Conservation (phyloP, 352 stramenopile species). For the Blastocystis sp. region DNA sequence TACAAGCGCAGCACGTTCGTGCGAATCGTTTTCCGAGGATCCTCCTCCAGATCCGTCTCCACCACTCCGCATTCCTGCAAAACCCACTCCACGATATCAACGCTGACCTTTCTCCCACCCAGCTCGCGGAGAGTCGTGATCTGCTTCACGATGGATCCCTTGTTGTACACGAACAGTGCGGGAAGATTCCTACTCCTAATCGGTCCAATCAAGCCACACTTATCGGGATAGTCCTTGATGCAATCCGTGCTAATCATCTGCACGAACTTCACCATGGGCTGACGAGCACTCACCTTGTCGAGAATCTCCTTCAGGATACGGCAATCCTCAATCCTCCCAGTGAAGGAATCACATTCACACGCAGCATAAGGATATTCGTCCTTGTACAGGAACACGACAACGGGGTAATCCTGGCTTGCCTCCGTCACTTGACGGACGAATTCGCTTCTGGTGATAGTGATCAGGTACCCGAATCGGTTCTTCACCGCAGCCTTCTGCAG, state of each 20-base stretch:
- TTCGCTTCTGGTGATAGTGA: constrained; percentile 86
- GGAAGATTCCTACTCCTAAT: constrained; percentile 79
- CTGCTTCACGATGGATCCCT: constrained; percentile 83
- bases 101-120: constrained; percentile 73
- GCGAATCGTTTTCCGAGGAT: constrained; percentile 71
- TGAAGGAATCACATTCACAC: neutral
- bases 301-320: constrained; percentile 85
- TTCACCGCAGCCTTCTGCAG: constrained; percentile 50
- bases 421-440: constrained; percentile 87
- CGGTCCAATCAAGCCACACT: neutral
- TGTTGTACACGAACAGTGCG: constrained; percentile 87
- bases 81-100: constrained; percentile 78
- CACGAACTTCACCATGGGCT: constrained; percentile 87
- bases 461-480: constrained; percentile 84
- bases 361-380: constrained; percentile 72
- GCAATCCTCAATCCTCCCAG: constrained; percentile 79
- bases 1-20: constrained; percentile 57
- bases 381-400: constrained; percentile 86
- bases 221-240: constrained; percentile 86
- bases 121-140: constrained; percentile 83
- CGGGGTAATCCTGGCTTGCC: constrained; percentile 78
- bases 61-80: constrained; percentile 81
- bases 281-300: constrained; percentile 79
- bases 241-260: constrained; percentile 84
- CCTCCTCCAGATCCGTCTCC: constrained; percentile 74